Percentiles rank a stretch among this genome's conserved stretches.
Evolutionary conservation across 2,329 filamentous ascomycete genomes (phyloP).

Genomic region (Pestalotiopsis sp.): DNA sequence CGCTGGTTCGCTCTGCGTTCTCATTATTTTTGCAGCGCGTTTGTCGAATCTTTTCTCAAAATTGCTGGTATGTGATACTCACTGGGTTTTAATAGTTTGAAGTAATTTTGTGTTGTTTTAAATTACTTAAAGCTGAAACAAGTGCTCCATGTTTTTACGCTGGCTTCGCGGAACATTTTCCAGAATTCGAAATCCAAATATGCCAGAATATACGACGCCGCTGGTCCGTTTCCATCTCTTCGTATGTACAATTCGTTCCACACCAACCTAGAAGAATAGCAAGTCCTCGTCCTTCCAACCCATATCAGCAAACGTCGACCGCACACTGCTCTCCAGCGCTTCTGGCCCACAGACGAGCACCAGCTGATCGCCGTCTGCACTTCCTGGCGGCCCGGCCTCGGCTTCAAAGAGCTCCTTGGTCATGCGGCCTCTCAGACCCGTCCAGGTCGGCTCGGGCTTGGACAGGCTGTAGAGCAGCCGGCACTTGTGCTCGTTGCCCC

Average conservation of each 20-base stretch:
- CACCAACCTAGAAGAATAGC: conserved; percentile 65
- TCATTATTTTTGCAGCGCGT: too few species aligned
- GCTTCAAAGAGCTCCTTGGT: conserved; percentile 61
- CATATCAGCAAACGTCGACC: conserved; percentile 47
- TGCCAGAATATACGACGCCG: too few species aligned
- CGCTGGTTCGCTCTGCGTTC: too few species aligned
- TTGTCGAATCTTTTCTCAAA: too few species aligned
- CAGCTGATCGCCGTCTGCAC: conserved; percentile 52
- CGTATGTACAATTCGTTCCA: not conserved
- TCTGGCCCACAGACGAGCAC: conserved; percentile 80
- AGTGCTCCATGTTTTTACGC: too few species aligned
- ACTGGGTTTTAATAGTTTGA: too few species aligned
- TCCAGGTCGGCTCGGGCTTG: conserved; percentile 65
- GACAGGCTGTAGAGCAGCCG: conserved; percentile 71
- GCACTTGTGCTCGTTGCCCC: conserved; percentile 56
- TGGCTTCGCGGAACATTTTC: too few species aligned
- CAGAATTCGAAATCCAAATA: too few species aligned
- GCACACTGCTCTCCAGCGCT: conserved; percentile 69
- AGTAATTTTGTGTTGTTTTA: too few species aligned
- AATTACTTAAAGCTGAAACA: too few species aligned
- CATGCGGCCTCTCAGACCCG: conserved; percentile 68
- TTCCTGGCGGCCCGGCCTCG: conserved; percentile 48
- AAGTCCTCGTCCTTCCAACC: conserved; percentile 76
- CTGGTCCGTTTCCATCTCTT: not conserved
- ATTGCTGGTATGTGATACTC: too few species aligned